phyloP scores from a whole-genome alignment of 2,329 filamentous ascomycete species.

The Nakataea oryzae region DNA sequence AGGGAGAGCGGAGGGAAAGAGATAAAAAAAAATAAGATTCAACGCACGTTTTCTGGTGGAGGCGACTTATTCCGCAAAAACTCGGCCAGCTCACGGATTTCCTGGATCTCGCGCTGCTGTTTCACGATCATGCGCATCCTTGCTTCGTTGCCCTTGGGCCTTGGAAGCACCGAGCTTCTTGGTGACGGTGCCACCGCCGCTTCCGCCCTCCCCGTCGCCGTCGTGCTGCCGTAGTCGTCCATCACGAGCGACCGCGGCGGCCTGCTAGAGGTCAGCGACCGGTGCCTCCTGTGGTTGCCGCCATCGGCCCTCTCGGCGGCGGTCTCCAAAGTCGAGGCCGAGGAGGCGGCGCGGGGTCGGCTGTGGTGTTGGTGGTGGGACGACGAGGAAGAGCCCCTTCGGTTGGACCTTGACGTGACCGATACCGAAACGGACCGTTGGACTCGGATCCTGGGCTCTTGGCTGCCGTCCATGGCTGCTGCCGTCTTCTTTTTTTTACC shows the following conservation, averaged over 20 bases:
- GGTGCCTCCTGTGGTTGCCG: not conserved
- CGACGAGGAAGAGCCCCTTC: not conserved
- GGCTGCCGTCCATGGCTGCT: not conserved
- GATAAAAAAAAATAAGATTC: too few relatives aligned
- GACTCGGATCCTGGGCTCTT: not conserved
- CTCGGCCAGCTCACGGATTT: constrained; percentile 26
- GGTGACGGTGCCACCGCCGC: not conserved
- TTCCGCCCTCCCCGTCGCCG: not conserved
- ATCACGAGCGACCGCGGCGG: not conserved
- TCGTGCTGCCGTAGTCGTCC: not conserved
- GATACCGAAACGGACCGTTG: not conserved
- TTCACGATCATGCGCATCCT: constrained; percentile 3
- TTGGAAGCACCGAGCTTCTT: not conserved
- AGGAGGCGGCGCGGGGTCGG: not conserved
- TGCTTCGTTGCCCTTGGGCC: not conserved
- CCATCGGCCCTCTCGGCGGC: not conserved
- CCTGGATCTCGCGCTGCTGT: constrained; percentile 12
- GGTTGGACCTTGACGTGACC: not conserved
- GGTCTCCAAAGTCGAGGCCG: not conserved
- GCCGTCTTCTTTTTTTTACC: not conserved
- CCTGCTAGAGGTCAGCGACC: not conserved
- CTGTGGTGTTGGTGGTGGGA: not conserved
- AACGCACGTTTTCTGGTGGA: constrained; percentile 28
- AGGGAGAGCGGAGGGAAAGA: too few relatives aligned
- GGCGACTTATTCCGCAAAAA: constrained; percentile 39